Percentiles rank a stretch among this genome's conserved stretches.
Evolutionary conservation across 805 yeast species (phyloP).

Genomic region (Pichia sporocuriosa): DNA sequence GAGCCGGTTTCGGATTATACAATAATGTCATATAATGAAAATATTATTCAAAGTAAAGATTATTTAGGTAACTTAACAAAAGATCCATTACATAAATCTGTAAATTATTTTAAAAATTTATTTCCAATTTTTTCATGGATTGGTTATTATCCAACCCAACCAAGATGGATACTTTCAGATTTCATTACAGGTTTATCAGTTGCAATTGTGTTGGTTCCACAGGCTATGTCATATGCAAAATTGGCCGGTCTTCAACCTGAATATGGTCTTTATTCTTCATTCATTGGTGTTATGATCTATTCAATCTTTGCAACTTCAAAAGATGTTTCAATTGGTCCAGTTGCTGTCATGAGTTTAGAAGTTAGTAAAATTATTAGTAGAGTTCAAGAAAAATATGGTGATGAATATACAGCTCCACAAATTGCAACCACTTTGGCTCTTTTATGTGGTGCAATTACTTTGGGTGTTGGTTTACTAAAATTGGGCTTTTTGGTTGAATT

Average conservation of each 20-base stretch:
- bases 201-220: conserved; percentile 91
- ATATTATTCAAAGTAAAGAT: conserved; percentile 20
- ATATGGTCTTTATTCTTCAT: conserved; percentile 85
- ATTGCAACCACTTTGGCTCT: conserved; percentile 79
- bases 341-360: conserved; percentile 91
- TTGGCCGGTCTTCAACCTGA: conserved; percentile 75
- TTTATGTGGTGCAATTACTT: conserved; percentile 77
- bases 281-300: conserved; percentile 83
- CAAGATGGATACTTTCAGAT: conserved; percentile 68
- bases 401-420: conserved; percentile 48
- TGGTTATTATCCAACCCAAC: conserved; percentile 61
- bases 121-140: conserved; percentile 85
- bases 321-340: conserved; percentile 94
- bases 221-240: conserved; percentile 89
- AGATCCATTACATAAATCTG: conserved; percentile 35
- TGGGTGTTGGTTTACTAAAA: conserved; percentile 75
- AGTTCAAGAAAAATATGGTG: conserved; percentile 41
- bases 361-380: conserved; percentile 67
- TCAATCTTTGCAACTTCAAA: conserved; percentile 92
- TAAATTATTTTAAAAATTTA: conserved; percentile 49
- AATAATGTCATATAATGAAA: conserved; percentile 20
- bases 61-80: conserved; percentile 22
- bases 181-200: conserved; percentile 89
- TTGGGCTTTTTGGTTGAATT: conserved; percentile 83
- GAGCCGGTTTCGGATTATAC: not conserved